These are phyloP conservation scores for Saccharomycopsis lassenensis DNA, from an alignment of 805 yeast genomes.

Conservation along the genomic window DNA sequence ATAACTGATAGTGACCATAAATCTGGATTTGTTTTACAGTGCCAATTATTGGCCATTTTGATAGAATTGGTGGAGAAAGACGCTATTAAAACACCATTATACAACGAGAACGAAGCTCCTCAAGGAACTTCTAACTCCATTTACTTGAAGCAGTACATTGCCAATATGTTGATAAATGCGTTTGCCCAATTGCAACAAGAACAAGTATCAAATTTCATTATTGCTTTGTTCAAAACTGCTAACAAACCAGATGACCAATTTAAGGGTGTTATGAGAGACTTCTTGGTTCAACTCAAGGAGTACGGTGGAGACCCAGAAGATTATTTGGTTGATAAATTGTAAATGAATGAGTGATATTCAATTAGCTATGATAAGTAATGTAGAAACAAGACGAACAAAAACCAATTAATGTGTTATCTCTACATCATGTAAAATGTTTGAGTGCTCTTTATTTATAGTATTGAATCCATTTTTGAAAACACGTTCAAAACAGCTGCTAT, in stretches of 20 bases:
- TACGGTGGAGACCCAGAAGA: constrained; percentile 94
- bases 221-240: constrained; percentile 64
- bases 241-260: constrained; percentile 66
- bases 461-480: constrained; percentile 85
- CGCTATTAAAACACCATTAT: constrained; percentile 67
- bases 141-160: constrained; percentile 71
- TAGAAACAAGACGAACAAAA: too few relatives aligned
- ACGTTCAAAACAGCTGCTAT: constrained; percentile 88
- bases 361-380: too few relatives aligned
- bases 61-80: constrained; percentile 72
- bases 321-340: constrained; percentile 89
- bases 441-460: too few relatives aligned
- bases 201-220: constrained; percentile 73
- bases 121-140: constrained; percentile 74
- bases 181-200: constrained; percentile 82
- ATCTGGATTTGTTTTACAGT: constrained; percentile 86
- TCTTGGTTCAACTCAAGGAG: constrained; percentile 91
- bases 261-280: constrained; percentile 82
- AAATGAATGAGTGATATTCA: too few relatives aligned
- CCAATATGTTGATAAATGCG: constrained; percentile 73
- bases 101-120: constrained; percentile 70
- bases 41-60: constrained; percentile 73
- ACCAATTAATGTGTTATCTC: too few relatives aligned
- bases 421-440: too few relatives aligned
- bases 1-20: constrained; percentile 96